Evolutionary conservation across 2,329 filamentous ascomycete genomes (phyloP), one percentile per base, ranked within the genome.

Genomic region (Ascomycota sp.): DNA sequence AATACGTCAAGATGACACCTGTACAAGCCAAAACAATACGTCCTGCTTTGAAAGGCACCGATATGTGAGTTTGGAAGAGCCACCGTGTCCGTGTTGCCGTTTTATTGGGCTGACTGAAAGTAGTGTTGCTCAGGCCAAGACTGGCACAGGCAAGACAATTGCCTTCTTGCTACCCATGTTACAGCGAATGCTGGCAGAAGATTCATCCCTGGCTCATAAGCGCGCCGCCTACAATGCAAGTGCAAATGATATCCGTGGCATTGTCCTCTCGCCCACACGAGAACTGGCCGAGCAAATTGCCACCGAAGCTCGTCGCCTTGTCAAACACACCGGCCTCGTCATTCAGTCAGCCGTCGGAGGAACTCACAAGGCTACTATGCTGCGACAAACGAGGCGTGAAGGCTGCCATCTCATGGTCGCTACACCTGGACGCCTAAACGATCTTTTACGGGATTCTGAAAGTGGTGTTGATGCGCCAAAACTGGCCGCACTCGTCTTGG

Each of bases 61-160:
- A 94, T 51, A 63, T 93, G 79, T 86, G 65, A 58, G 77, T 56
- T 32, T 10, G 9, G 8, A 24, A n/a, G 27, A 6, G n/a, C 7
- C n/a, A n/a, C n/a, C 26, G 26, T 11, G 15, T 21, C 15, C 13
- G 8, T 19, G 20, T 8, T 15, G 11, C n/a, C 11, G 15, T 9
- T 12, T 22, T 4, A 13, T 17, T 12, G 5, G 24, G 23, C 23
- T 32, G 21, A 36, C 37, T 43, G 45, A 49, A 30, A 23, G 35
- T 44, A 81, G 77, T 42, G 65, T 95, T 40, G 89, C 86, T 28
- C 89, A 95, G 58, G 89, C 89, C 35, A 93, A 81, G 56, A 98
- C 89, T 7, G 89, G 89, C 48, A 95, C 89, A 4, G 89, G 89
- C 48, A 98, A 98, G 58, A 98, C 89, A 0, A 58, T 95, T 33